Conservation (phyloP, 176 grass and related monocot genomes). For the Carex parvula region DNA sequence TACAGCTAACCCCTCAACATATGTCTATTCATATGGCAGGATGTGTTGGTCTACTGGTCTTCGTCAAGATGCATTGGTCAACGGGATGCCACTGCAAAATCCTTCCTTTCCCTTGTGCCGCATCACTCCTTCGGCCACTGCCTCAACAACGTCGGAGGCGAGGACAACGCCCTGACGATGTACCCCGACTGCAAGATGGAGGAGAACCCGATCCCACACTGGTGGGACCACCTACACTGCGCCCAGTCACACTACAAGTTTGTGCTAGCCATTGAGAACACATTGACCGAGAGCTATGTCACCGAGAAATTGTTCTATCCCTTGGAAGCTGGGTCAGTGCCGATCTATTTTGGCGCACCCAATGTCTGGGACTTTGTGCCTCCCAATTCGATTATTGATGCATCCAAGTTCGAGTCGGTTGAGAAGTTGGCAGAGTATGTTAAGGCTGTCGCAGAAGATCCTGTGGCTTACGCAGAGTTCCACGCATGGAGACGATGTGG, state of each 20-base stretch:
- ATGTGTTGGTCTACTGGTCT: constrained; percentile 56
- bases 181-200: constrained; percentile 42
- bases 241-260: constrained; percentile 70
- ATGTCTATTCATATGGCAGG: constrained; percentile 23
- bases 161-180: constrained; percentile 31
- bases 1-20: neutral
- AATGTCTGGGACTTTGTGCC: constrained; percentile 51
- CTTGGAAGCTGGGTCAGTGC: constrained; percentile 45
- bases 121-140: constrained; percentile 50
- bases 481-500: constrained; percentile 58
- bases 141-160: constrained; percentile 48
- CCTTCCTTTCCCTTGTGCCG: constrained; percentile 32
- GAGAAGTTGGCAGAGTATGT: constrained; percentile 44
- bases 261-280: constrained; percentile 60
- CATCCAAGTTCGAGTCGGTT: constrained; percentile 31
- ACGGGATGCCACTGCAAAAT: constrained; percentile 32
- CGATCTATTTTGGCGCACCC: constrained; percentile 51
- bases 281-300: constrained; percentile 41
- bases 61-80: constrained; percentile 46
- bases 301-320: constrained; percentile 61
- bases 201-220: constrained; percentile 29
- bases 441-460: constrained; percentile 42
- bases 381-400: constrained; percentile 49
- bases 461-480: constrained; percentile 55
- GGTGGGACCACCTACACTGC: constrained; percentile 64